These are phyloP conservation scores for Tricladium varicosporioides DNA, from an alignment of 2,329 filamentous ascomycete species.

Conservation along the genomic window DNA sequence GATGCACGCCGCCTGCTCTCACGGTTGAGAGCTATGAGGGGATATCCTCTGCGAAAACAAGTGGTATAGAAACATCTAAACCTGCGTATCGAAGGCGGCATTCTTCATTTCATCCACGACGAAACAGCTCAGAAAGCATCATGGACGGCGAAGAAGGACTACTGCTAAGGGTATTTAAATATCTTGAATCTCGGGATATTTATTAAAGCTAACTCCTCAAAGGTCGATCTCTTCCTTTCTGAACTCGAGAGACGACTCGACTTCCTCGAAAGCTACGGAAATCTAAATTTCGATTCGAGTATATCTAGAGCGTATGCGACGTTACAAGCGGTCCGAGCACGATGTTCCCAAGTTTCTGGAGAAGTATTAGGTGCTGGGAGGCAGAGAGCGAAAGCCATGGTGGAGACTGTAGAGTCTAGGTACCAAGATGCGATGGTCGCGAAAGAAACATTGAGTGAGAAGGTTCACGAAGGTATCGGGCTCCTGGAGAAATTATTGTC, in stretches of 20 bases:
- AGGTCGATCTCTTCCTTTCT: slow-evolving; percentile 78
- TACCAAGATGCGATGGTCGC: slow-evolving; percentile 85
- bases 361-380: slow-evolving; percentile 86
- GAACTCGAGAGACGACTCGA: slow-evolving; percentile 86
- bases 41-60: slow-evolving; percentile 19
- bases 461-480: slow-evolving; percentile 82
- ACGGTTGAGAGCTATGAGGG: slow-evolving; percentile 34
- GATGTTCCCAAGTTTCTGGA: slow-evolving; percentile 86
- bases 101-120: slow-evolving; percentile 53
- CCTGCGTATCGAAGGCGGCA: slow-evolving; percentile 42
- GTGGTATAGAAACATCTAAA: slow-evolving; percentile 20
- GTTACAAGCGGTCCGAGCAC: slow-evolving; percentile 79
- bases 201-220: slow-evolving; percentile 12
- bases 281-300: slow-evolving; percentile 78
- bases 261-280: slow-evolving; percentile 83
- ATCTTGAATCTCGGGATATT: not conserved
- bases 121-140: slow-evolving; percentile 57
- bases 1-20: slow-evolving; percentile 32
- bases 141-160: slow-evolving; percentile 63
- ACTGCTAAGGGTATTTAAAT: slow-evolving; percentile 50
- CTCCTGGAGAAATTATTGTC: slow-evolving; percentile 81
- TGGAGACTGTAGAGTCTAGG: slow-evolving; percentile 84
- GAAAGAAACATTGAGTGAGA: slow-evolving; percentile 86
- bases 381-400: slow-evolving; percentile 79
- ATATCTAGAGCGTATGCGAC: slow-evolving; percentile 84